phyloP scores from a whole-genome alignment of 306 rosid genomes.

The Castanea sativa region DNA sequence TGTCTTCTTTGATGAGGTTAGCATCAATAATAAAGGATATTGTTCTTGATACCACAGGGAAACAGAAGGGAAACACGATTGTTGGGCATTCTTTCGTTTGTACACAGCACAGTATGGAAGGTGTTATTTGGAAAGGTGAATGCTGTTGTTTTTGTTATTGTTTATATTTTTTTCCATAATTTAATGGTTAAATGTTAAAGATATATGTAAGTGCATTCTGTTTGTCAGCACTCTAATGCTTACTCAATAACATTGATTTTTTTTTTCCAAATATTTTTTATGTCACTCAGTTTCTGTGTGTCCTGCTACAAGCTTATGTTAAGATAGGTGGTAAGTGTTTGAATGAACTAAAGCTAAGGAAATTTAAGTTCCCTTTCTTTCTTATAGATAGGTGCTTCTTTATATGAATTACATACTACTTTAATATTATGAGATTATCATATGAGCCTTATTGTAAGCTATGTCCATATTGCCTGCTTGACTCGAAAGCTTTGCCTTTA shows the following conservation, averaged over 20 bases:
- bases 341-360: background rate
- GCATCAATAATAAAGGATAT: conserved; percentile 7
- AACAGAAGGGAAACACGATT: conserved; percentile 94
- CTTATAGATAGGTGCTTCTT: too few relatives aligned
- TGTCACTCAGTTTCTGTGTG: background rate
- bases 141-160: conserved; percentile 4
- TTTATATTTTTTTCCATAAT: background rate
- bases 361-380: too few relatives aligned
- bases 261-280: too few relatives aligned
- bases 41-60: conserved; percentile 59
- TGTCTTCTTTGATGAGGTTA: conserved; percentile 4
- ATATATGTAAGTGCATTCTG: background rate
- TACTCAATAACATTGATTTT: background rate
- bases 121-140: conserved; percentile 92
- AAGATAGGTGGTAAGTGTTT: background rate
- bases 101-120: conserved; percentile 99
- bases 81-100: conserved; percentile 87
- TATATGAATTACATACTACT: too few relatives aligned
- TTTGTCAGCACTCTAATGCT: background rate
- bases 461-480: too few relatives aligned
- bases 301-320: background rate
- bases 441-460: too few relatives aligned
- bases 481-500: too few relatives aligned
- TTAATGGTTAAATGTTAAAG: background rate
- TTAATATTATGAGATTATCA: too few relatives aligned